Conservation (phyloP, 768 basidiomycete species). For the Dacryopinax spathularia region DNA sequence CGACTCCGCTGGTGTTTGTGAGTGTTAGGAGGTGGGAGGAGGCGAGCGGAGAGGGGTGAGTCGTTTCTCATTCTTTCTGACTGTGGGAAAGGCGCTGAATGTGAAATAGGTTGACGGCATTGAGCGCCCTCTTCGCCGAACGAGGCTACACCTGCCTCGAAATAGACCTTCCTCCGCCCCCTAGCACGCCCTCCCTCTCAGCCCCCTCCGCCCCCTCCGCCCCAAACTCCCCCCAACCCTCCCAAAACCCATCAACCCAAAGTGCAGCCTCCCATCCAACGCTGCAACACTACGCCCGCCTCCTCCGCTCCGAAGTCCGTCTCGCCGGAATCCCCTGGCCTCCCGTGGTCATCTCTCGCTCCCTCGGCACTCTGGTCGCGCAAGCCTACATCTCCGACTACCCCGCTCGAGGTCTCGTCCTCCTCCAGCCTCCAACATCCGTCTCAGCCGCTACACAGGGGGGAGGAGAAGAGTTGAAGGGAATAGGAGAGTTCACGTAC, state of each 20-base stretch:
- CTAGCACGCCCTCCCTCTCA: neutral
- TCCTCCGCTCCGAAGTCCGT: constrained; percentile 30
- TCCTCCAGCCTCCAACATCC: constrained; percentile 39
- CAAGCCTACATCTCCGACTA: constrained; percentile 57
- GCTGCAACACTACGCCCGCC: neutral
- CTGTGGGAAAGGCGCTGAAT: neutral
- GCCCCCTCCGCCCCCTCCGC: neutral
- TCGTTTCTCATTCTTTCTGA: neutral
- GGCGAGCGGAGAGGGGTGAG: neutral
- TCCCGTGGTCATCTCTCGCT: constrained; percentile 41
- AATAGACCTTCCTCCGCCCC: neutral
- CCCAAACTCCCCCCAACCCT: neutral
- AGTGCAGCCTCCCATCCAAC: no score
- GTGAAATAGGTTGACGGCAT: neutral
- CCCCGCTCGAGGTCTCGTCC: constrained; percentile 45
- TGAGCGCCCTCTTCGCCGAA: neutral
- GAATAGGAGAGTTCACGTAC: constrained; percentile 34
- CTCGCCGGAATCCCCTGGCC: constrained; percentile 38
- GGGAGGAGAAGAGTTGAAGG: neutral
- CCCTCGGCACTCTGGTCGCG: constrained; percentile 39
- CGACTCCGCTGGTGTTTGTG: neutral
- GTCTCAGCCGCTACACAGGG: neutral
- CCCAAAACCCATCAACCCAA: neutral
- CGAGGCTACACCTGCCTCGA: neutral
- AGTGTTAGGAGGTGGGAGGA: neutral